Evolutionary conservation across 2,329 filamentous ascomycete species (phyloP).

Genomic region (Ceratocystis variospora): DNA sequence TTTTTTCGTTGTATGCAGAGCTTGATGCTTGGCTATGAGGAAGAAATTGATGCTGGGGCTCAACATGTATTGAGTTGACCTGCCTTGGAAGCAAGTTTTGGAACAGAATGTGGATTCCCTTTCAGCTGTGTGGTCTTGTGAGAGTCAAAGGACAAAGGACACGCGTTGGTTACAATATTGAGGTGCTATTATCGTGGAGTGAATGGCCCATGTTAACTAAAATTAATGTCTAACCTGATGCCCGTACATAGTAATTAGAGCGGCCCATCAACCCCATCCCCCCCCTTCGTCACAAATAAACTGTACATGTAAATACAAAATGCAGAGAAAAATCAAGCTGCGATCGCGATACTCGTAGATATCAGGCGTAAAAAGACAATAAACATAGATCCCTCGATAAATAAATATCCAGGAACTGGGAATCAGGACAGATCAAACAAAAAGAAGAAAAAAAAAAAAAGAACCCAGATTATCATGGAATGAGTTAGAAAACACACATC

Average conservation of each 20-base stretch:
- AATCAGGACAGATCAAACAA: neutral
- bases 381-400: neutral
- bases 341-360: neutral
- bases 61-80: too few relatives aligned
- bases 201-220: too few relatives aligned
- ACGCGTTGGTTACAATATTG: too few relatives aligned
- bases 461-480: neutral
- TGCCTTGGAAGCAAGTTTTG: neutral
- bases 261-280: neutral
- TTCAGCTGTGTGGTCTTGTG: too few relatives aligned
- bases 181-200: too few relatives aligned
- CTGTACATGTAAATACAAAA: neutral
- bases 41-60: conserved; percentile 4
- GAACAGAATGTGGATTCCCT: neutral
- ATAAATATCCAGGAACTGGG: neutral
- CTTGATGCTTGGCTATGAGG: conserved; percentile 16
- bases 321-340: neutral
- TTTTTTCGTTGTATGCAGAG: conserved; percentile 17
- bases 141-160: too few relatives aligned
- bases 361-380: neutral
- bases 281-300: neutral
- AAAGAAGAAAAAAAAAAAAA: conserved; percentile 3
- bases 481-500: neutral
- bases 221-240: neutral
- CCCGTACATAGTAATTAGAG: neutral